phyloP scores from a whole-genome alignment of 805 yeast genomes.

The Tetrapisispora fleetii region DNA sequence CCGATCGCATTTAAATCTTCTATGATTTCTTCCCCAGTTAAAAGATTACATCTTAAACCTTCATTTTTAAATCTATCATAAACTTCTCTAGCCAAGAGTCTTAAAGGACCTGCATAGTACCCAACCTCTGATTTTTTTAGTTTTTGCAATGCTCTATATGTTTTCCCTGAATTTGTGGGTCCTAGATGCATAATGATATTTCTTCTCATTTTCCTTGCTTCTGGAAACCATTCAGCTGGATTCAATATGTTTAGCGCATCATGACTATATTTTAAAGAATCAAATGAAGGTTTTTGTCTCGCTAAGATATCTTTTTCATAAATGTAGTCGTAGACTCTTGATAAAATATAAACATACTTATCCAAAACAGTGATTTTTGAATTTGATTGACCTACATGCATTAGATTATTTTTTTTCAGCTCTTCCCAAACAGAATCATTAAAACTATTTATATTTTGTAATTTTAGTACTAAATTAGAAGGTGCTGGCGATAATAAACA shows the following conservation, averaged over 20 bases:
- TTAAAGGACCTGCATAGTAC: slow-evolving; percentile 87
- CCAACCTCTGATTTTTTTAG: slow-evolving; percentile 62
- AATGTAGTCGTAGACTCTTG: slow-evolving; percentile 12
- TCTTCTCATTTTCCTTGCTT: slow-evolving; percentile 69
- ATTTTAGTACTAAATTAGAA: background rate
- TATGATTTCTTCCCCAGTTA: slow-evolving; percentile 93
- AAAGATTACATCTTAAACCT: slow-evolving; percentile 64
- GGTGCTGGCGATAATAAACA: background rate
- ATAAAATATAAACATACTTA: slow-evolving; percentile 11
- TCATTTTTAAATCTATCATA: slow-evolving; percentile 67
- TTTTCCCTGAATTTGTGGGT: slow-evolving; percentile 95
- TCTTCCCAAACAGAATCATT: slow-evolving; percentile 6
- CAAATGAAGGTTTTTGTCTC: slow-evolving; percentile 8
- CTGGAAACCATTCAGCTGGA: slow-evolving; percentile 77
- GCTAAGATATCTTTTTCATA: slow-evolving; percentile 21
- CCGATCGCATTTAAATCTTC: slow-evolving; percentile 62
- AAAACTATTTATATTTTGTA: slow-evolving; percentile 5
- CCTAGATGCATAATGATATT: slow-evolving; percentile 90
- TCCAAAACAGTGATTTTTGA: slow-evolving; percentile 1
- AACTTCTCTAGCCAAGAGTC: slow-evolving; percentile 85
- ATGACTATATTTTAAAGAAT: background rate
- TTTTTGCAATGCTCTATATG: slow-evolving; percentile 67
- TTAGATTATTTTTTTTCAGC: no score
- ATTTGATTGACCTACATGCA: background rate
- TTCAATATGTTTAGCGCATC: slow-evolving; percentile 37